Base-by-base conservation (phyloP, 2,329 filamentous ascomycete genomes). In the Pseudogymnoascus sp. region DNA sequence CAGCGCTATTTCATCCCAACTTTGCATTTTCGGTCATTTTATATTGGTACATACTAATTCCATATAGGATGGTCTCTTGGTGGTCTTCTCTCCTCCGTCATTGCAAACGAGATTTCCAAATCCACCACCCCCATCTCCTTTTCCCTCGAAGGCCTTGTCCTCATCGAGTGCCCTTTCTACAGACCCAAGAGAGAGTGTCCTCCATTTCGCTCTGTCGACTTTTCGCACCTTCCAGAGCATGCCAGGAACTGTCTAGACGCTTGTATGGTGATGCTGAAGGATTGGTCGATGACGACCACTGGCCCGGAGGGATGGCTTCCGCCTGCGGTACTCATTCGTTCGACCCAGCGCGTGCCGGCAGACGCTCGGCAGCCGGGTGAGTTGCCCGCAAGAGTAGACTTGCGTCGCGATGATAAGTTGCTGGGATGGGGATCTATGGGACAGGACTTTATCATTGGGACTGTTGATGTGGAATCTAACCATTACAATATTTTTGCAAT, bases 71-170 rank as follows among this genome's bases (percentile, higher is more conserved):
- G 57, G 57, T 58, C 57, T 2, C 57, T 58, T 14, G 57, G 57
- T 12, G 33, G 57, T 3, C 11, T 58, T 28, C 57, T 58, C 12
- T 37, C 57, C 57, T 20, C 20, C 6, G 57, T 37, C 5, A 41
- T 58, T 18, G 57, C 33, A 11, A 58, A 58, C 16, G 57, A 58
- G 33, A 30, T 58, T 12, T 37, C 57, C 30, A 58, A 54, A 33
- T 54, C 47, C n/a, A 20, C 28, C 16, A 33, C 25, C 47, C 28
- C 47, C 4, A n/a, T 54, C 28, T 54, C 47, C 14, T 54, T 54
- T 25, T 54, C 28, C 28, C 47, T 54, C 16, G 47, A n/a, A n/a
- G 47, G 47, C 25, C 28, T 54, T 28, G 9, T 54, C 16, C 47
- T 54, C 28, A 54, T 54, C 9, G 47, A 54, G n/a, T 54, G 25